A percentile compares a stretch with the other conserved stretches of the same genome.
Conservation (phyloP, 441 rosid species). For the Biscutella laevigata region DNA sequence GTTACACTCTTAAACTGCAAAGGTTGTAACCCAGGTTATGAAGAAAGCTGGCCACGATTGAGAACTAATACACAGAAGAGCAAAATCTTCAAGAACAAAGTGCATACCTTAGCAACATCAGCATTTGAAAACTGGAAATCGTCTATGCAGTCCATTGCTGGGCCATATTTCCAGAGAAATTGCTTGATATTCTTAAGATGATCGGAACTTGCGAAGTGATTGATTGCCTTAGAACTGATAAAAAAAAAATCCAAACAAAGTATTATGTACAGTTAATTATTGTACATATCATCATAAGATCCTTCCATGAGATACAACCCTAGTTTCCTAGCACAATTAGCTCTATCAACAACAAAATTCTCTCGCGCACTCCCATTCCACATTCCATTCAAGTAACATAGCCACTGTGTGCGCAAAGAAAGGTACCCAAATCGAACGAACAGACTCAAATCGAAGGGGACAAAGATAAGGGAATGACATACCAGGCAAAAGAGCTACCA, state of each 20-base stretch:
- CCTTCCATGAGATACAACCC: not conserved
- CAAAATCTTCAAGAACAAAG: not conserved
- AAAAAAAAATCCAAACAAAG: not conserved
- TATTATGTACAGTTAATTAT: not conserved
- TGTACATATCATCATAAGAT: not conserved
- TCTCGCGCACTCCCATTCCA: not conserved
- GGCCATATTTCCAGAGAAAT: constrained; percentile 69
- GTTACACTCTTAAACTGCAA: not conserved
- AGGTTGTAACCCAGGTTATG: not conserved
- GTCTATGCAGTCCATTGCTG: constrained; percentile 47
- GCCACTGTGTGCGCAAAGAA: not conserved
- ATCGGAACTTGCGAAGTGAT: constrained; percentile 23
- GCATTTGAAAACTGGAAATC: constrained; percentile 45
- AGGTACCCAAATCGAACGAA: not conserved
- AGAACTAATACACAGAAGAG: not conserved
- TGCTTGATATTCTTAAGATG: constrained; percentile 52
- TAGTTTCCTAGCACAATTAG: not conserved
- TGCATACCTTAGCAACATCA: constrained; percentile 52
- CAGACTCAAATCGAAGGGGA: not conserved
- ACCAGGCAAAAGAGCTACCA: constrained; percentile 70
- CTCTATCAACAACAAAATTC: not conserved
- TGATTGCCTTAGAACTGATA: constrained; percentile 24
- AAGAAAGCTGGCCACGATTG: not conserved
- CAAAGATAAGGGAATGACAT: not conserved
- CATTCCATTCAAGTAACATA: not conserved